Evolutionary conservation across 1,284 basidiomycete species (phyloP), one percentile per base, ranked within the genome.

Genomic region (Nidula niveotomentosa): DNA sequence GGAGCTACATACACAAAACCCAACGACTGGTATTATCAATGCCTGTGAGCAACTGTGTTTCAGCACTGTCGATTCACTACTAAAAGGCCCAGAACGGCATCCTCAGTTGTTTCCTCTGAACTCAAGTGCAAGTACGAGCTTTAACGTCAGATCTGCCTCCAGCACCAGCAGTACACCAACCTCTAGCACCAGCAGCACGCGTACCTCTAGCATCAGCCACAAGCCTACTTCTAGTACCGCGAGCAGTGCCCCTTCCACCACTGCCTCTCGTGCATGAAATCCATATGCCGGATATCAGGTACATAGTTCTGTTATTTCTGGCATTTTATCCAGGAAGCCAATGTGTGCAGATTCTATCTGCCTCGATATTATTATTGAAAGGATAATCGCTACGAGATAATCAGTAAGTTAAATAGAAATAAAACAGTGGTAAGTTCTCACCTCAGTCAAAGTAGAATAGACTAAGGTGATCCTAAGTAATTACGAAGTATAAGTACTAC

Each of bases 11-110:
- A 81, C 67, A 66, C 66, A 8, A 63, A 65, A 49, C 56, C 64
- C 15, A 84, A 83, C 61, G 70, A 74, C 48, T 85, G 76, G 64
- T 84, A 84, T 68, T 83, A 70, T 41, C 82, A 85, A 65, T 85
- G 82, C 76, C 58, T 83, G 79, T 81, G 63, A 30, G 5, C 5
- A 30, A 56, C 77, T 68, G 18, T 47, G 13, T 30, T 47, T 30
- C 13, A 47, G 3, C 37, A 34, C 12, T 51, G 15, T 6, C n/a
- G 23, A 3, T n/a, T n/a, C 48, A 8, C 30, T 35, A 36, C 53
- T 15, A 13, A 2, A 47, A 73, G 69, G 36, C 23, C 69, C 74
- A 41, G 12, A 41, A 13, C 12, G 4, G 17, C 12, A 41, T 41
- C 12, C 17, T 41, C 17, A 13, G 6, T 4, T 41, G 17, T 17